Base-by-base conservation (phyloP, 2,329 filamentous ascomycete species). In the Volutella citrinella region DNA sequence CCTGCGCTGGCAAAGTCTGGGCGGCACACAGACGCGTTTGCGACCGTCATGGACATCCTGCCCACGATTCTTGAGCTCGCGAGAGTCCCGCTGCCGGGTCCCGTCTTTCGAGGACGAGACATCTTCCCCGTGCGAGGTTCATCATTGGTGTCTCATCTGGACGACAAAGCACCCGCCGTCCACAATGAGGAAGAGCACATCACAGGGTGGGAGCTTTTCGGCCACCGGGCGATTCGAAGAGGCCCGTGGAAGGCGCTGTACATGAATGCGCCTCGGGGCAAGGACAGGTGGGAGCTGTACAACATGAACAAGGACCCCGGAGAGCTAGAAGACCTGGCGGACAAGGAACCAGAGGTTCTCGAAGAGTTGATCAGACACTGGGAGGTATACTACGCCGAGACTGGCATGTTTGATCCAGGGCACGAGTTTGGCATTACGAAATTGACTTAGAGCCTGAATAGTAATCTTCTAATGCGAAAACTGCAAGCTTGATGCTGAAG, bases 191-290 rank as follows among this genome's bases (percentile, higher is more conserved):
- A 65, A 16, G 65, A 73, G 30, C 68, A 69, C 36, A 68, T 76
- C 20, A 41, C 35, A 22, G 75, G 74, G 9, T 79, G 74, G 74
- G 75, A 78, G 39, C 68, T 71, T 0, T 76, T 70, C 43, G 73
- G 73, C 1, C 64, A 69, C 2, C 34, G 42, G 2, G 76, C 75
- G 0, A 64, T 78, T 8, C 70, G 74, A 18, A 70, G 68, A 28
- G 73, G 69, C 8, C 64, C 72, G 36, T 78, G 69, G 68, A 79
- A 78, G 45, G 72, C 72, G 4, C 65, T 77, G 18, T 76, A 70
- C 46, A 72, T 78, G 22, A 72, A 26, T 11, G 15, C 28, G 2
- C 36, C 40, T 1, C 27, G 31, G 10, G 36, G 39, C 10, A 34
- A 35, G 12, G 33, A 31, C 16, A 26, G n/a, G 17, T 43, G 40